Base-by-base conservation (phyloP, 2,329 filamentous ascomycete genomes). In the Didymella pinodella region DNA sequence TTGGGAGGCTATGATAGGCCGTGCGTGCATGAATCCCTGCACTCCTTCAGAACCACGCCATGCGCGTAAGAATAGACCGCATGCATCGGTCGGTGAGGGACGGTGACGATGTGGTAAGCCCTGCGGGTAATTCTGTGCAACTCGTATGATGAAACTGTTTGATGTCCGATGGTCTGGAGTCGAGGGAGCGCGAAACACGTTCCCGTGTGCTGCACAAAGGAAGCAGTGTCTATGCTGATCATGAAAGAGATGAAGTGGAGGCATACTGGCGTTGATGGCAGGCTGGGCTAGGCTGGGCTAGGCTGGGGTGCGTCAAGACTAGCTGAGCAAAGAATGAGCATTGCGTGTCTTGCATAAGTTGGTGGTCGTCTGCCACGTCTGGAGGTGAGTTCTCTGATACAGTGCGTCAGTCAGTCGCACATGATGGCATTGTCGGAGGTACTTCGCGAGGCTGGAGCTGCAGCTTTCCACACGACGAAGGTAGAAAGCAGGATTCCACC, bases 41-140 rank as follows among this genome's bases (percentile, higher is more conserved):
- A 47, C 50, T 46, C 59, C 29, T 31, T 52, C 59, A 64, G 25
- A 47, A 50, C 20, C 40, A 54, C 22, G 55, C 50, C 55, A 54
- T 54, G 56, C 32, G 34, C 34, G 49, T 41, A 59, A 50, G 14
- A 67, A 70, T 64, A 65, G 64, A 69, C 62, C 54, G 48, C 50
- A 48, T 53, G 49, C 48, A 56, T 62, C 54, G 61, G 62, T 54
- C 43, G 57, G 47, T 50, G 59, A 66, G 56, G 56, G 48, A 51
- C 38, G 43, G 67, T 63, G 62, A 66, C 57, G 57, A 52, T 58
- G 43, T 38, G 40, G 51, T 59, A 55, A 59, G 59, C 49, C 59
- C 59, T 65, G 55, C 52, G 47, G 49, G 48, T 31, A 22, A 48
- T 57, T 32, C 43, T 22, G 54, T 57, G 38, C 29, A 51, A 52